Conservation (phyloP, 2,329 filamentous ascomycete genomes). For the Ceratocystis variospora region DNA sequence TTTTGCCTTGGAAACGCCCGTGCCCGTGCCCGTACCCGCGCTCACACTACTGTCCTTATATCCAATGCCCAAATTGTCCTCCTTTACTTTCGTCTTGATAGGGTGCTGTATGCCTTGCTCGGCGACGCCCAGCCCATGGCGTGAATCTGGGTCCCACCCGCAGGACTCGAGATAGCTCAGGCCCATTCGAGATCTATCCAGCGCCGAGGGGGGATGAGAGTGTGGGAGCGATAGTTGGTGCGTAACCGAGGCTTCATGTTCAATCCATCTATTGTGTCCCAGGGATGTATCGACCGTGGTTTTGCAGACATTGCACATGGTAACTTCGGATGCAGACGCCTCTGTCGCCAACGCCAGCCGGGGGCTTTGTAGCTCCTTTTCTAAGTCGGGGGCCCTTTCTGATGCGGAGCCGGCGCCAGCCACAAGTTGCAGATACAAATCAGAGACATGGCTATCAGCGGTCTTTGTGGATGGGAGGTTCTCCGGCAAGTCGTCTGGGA, state of each 20-base stretch:
- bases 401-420: conserved; percentile 30
- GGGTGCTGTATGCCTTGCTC: conserved; percentile 65
- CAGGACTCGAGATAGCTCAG: conserved; percentile 50
- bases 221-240: conserved; percentile 59
- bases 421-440: conserved; percentile 55
- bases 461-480: neutral
- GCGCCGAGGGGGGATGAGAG: conserved; percentile 56
- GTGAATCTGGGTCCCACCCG: conserved; percentile 62
- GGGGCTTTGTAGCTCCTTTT: neutral
- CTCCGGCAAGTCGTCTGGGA: conserved; percentile 23
- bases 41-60: conserved; percentile 32
- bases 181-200: conserved; percentile 58
- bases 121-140: conserved; percentile 54
- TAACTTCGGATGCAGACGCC: neutral
- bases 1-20: conserved; percentile 28
- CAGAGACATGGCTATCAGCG: conserved; percentile 22
- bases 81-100: conserved; percentile 57
- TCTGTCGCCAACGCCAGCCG: neutral
- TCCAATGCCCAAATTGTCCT: conserved; percentile 62
- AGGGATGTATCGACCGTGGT: conserved; percentile 25
- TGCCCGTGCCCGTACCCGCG: conserved; percentile 17
- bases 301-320: conserved; percentile 28
- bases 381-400: conserved; percentile 7
- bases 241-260: conserved; percentile 49
- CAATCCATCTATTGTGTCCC: conserved; percentile 20